phyloP scores from a whole-genome alignment of 1,284 basidiomycete genomes.

The Cryptococcus jaspeensis region DNA sequence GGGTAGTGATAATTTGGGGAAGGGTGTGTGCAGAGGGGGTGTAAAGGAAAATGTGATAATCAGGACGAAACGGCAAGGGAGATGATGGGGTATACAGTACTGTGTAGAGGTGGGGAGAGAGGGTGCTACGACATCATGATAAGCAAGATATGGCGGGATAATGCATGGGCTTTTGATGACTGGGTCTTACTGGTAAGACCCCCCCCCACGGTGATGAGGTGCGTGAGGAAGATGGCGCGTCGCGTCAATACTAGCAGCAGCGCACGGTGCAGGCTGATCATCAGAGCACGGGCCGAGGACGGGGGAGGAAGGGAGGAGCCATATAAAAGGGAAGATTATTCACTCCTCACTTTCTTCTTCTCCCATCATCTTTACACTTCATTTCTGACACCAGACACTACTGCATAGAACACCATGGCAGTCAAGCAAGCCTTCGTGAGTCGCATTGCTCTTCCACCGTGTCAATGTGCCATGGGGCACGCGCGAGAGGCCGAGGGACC shows the following conservation, averaged over 20 bases:
- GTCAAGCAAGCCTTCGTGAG: constrained; percentile 10
- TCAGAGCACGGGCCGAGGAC: too few relatives aligned
- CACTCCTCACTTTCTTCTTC: neutral
- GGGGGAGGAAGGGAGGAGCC: neutral
- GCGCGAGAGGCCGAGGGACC: too few relatives aligned
- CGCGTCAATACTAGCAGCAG: neutral
- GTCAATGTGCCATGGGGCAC: neutral
- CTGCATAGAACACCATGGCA: neutral
- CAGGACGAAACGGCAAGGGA: too few relatives aligned
- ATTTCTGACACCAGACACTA: too few relatives aligned
- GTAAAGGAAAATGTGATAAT: too few relatives aligned
- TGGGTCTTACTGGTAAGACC: neutral
- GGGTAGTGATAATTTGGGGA: too few relatives aligned
- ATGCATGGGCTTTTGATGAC: neutral
- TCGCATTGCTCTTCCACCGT: neutral
- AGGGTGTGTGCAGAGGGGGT: too few relatives aligned
- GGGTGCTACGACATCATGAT: too few relatives aligned
- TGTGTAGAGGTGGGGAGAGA: neutral
- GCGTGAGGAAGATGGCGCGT: neutral
- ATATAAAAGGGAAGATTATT: neutral
- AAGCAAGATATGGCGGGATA: too few relatives aligned
- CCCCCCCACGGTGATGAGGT: too few relatives aligned
- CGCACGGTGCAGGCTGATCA: too few relatives aligned
- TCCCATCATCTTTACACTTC: neutral
- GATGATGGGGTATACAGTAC: too few relatives aligned